These are phyloP conservation scores for Acer campestre DNA, from an alignment of 345 rosid genomes.

Conservation along the genomic window DNA sequence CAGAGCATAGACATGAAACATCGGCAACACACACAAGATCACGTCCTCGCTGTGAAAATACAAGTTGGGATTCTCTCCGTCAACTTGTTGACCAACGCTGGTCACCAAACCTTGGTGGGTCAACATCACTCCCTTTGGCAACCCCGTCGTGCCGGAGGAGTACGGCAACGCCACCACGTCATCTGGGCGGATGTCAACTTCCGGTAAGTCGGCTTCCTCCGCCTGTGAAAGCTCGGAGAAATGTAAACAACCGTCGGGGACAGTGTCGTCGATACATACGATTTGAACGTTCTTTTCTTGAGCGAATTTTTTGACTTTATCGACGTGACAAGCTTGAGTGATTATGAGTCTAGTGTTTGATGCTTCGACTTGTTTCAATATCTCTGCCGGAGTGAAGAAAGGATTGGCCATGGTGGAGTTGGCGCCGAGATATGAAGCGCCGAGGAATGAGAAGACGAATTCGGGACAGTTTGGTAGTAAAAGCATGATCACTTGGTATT, in stretches of 20 bases:
- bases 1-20: constrained; percentile 82
- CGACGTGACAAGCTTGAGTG: constrained; percentile 56
- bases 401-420: constrained; percentile 78
- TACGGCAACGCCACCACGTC: constrained; percentile 89
- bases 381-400: constrained; percentile 75
- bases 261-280: constrained; percentile 50
- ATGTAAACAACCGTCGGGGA: constrained; percentile 52
- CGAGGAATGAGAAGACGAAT: constrained; percentile 75
- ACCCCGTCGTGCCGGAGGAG: constrained; percentile 93
- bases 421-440: constrained; percentile 74
- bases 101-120: constrained; percentile 79
- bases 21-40: constrained; percentile 67
- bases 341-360: constrained; percentile 57
- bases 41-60: constrained; percentile 72
- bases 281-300: constrained; percentile 34
- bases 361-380: constrained; percentile 63
- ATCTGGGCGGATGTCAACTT: constrained; percentile 47
- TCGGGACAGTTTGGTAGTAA: constrained; percentile 69
- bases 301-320: constrained; percentile 52
- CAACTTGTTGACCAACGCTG: constrained; percentile 88
- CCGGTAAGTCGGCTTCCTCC: constrained; percentile 43
- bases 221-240: constrained; percentile 59
- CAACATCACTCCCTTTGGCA: constrained; percentile 95
- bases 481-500: constrained; percentile 77
- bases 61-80: constrained; percentile 91